A percentile compares a stretch with the other conserved stretches of the same genome.
Evolutionary conservation across 108 stramenopile genomes (phyloP).

Genomic region (Parmales sp.): DNA sequence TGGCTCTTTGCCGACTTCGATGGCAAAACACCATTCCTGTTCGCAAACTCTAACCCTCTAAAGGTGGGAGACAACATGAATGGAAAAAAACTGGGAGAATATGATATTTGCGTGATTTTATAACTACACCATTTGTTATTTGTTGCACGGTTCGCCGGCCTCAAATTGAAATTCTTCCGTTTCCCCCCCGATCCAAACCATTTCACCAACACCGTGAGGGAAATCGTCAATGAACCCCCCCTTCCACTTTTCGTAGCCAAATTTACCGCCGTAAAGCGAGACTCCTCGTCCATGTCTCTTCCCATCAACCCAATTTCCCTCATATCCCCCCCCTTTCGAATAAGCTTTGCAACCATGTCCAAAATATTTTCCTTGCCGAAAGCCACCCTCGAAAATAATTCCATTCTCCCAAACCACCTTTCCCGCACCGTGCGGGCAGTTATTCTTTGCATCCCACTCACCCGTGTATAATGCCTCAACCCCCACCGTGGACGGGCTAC

Average conservation of each 20-base stretch:
- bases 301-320: not conserved
- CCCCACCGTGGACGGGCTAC: not conserved
- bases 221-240: not conserved
- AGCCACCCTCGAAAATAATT: not conserved
- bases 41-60: not conserved
- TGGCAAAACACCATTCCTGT: constrained; percentile 2
- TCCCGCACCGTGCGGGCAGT: not conserved
- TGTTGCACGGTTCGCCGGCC: not conserved
- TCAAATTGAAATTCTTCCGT: not conserved
- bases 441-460: not conserved
- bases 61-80: not conserved
- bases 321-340: not conserved
- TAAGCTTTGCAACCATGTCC: not conserved
- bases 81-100: not conserved
- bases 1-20: constrained; percentile 12
- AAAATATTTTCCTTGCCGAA: not conserved
- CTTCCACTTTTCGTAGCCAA: not conserved
- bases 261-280: not conserved
- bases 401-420: not conserved
- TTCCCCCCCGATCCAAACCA: not conserved
- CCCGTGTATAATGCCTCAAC: not conserved
- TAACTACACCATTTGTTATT: no score
- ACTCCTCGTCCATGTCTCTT: not conserved
- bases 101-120: not conserved
- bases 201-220: not conserved